phyloP scores from a whole-genome alignment of 495 filamentous ascomycete genomes.

The Entonaema liquescens region DNA sequence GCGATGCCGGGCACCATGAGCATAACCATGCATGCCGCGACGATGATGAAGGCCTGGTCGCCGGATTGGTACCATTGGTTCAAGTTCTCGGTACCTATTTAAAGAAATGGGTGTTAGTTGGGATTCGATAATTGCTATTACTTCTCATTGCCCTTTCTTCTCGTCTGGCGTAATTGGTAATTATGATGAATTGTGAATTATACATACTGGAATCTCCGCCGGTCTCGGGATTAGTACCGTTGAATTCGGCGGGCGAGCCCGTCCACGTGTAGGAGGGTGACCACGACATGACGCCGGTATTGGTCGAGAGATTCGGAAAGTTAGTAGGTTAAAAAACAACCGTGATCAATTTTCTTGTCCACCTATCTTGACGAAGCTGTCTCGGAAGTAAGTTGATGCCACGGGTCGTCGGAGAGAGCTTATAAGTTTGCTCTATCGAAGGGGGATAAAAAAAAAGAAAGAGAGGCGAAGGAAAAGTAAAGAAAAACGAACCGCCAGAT shows the following conservation, averaged over 20 bases:
- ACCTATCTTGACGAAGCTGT: background rate
- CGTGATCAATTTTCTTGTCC: background rate
- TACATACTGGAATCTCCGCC: constrained; percentile 87
- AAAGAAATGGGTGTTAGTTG: constrained; percentile 22
- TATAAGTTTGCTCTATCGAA: background rate
- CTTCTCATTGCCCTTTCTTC: background rate
- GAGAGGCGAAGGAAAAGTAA: constrained; percentile 3
- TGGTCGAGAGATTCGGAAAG: background rate
- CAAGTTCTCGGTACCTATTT: constrained; percentile 72
- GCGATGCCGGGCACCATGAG: constrained; percentile 95
- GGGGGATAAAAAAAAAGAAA: background rate
- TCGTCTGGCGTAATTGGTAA: background rate
- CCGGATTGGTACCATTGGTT: constrained; percentile 82
- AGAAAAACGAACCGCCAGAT: background rate
- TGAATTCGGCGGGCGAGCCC: constrained; percentile 77
- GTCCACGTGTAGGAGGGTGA: constrained; percentile 75
- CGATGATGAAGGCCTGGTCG: constrained; percentile 84
- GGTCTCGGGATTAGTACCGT: constrained; percentile 71
- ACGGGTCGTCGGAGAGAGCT: background rate
- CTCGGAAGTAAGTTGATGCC: background rate
- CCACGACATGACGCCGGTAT: constrained; percentile 61
- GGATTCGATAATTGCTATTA: background rate
- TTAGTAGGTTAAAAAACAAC: background rate
- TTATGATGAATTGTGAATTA: background rate
- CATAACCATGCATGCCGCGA: constrained; percentile 93